Evolutionary conservation across 257 asterid genomes (phyloP).

Genomic region (Vinca minor): DNA sequence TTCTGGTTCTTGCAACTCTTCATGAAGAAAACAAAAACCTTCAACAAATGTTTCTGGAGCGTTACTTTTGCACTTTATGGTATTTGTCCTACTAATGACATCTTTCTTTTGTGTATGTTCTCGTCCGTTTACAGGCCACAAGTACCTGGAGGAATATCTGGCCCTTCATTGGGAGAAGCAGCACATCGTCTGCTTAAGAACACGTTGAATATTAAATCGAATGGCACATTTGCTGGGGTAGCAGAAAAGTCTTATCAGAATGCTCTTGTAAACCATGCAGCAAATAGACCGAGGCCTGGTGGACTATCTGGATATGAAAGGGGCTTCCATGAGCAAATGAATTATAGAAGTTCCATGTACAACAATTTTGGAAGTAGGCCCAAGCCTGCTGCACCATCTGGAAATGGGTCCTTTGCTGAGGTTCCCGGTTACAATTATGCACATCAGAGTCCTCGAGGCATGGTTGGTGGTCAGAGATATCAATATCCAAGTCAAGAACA

Average conservation of each 20-base stretch:
- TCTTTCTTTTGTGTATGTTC: background rate
- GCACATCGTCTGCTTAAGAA: slow-evolving; percentile 81
- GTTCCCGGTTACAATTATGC: slow-evolving; percentile 26
- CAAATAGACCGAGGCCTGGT: slow-evolving; percentile 52
- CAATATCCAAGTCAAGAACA: no score
- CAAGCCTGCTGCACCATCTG: slow-evolving; percentile 38
- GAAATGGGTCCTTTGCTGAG: slow-evolving; percentile 29
- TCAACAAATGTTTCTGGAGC: background rate
- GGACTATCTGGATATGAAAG: slow-evolving; percentile 70
- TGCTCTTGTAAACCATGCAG: slow-evolving; percentile 30
- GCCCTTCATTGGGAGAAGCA: slow-evolving; percentile 81
- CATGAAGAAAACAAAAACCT: background rate
- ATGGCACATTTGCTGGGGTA: slow-evolving; percentile 12
- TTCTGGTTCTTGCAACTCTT: background rate
- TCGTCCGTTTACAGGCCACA: slow-evolving; percentile 49
- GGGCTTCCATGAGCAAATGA: slow-evolving; percentile 35
- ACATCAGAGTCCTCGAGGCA: slow-evolving; percentile 30
- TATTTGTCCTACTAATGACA: background rate
- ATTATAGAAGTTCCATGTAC: slow-evolving; percentile 24
- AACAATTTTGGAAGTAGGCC: slow-evolving; percentile 33
- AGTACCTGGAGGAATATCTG: slow-evolving; percentile 73
- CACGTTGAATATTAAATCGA: slow-evolving; percentile 50
- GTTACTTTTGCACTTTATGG: background rate
- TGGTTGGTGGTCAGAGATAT: slow-evolving; percentile 29
- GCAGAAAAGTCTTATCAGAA: slow-evolving; percentile 27